Conservation (phyloP, 352 stramenopile species). For the Vaucheria bursata region DNA sequence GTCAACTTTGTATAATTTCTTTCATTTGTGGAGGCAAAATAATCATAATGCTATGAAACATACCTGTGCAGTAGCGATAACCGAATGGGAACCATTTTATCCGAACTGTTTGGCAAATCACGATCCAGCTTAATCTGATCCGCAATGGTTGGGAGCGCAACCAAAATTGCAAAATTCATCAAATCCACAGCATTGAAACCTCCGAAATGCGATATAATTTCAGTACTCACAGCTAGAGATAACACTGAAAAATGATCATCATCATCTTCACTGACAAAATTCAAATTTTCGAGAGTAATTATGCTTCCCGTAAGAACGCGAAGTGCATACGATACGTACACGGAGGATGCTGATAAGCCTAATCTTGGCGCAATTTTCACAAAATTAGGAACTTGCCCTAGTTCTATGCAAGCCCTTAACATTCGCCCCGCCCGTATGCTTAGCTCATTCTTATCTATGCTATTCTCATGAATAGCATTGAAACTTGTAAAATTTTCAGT, state of each 20-base stretch:
- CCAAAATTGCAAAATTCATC: too few relatives aligned
- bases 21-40: too few relatives aligned
- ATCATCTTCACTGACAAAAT: background rate
- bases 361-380: constrained; percentile 25
- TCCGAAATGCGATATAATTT: background rate
- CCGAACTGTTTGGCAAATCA: too few relatives aligned
- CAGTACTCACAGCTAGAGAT: background rate
- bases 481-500: too few relatives aligned
- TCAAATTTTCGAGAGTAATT: background rate
- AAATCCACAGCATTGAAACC: too few relatives aligned
- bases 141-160: background rate
- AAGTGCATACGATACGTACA: constrained; percentile 20
- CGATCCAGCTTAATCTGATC: background rate
- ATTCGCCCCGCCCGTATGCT: constrained; percentile 17
- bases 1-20: too few relatives aligned
- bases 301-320: constrained; percentile 19
- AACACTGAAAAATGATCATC: too few relatives aligned
- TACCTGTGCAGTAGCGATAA: background rate
- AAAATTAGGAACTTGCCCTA: constrained; percentile 12
- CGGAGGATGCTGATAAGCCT: constrained; percentile 17
- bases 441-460: too few relatives aligned
- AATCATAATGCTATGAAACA: too few relatives aligned
- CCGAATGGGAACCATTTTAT: background rate
- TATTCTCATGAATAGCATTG: too few relatives aligned
- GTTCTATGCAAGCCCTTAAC: constrained; percentile 6